Conservation (phyloP, 108 stramenopile species). For the Schizochytrium sp. region DNA sequence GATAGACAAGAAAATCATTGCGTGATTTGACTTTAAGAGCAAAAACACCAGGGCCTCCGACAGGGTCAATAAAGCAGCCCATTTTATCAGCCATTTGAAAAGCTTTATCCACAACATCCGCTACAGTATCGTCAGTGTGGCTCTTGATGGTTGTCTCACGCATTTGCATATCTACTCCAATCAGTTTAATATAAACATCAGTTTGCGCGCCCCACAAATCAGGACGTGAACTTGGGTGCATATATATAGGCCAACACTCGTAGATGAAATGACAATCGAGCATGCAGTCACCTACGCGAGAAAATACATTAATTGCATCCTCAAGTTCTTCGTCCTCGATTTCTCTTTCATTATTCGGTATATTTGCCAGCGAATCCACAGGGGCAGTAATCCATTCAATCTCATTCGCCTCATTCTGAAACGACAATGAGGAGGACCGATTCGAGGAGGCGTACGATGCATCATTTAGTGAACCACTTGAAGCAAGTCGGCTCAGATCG, state of each 20-base stretch:
- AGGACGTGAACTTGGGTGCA: not conserved
- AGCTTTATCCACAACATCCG: constrained; percentile 58
- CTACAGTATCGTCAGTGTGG: constrained; percentile 46
- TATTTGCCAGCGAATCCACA: constrained; percentile 13
- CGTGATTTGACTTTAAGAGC: not conserved
- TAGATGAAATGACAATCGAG: constrained; percentile 29
- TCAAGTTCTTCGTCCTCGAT: constrained; percentile 16
- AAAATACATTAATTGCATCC: not conserved
- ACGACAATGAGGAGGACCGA: not conserved
- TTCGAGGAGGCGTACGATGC: not conserved
- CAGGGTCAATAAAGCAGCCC: constrained; percentile 11
- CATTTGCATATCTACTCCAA: constrained; percentile 44
- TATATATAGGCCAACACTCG: constrained; percentile 51
- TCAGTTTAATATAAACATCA: not conserved
- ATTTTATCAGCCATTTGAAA: constrained; percentile 48
- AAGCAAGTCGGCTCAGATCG: not conserved
- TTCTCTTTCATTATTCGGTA: not conserved
- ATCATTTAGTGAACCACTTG: too few relatives aligned
- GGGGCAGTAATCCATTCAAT: constrained; percentile 58
- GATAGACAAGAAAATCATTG: constrained; percentile 50
- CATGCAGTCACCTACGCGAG: constrained; percentile 25
- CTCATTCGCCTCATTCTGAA: constrained; percentile 1
- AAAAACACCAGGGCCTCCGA: not conserved
- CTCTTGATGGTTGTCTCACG: constrained; percentile 37
- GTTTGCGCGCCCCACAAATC: constrained; percentile 39